Percentiles rank a stretch among this genome's conserved stretches.
Conservation (phyloP, 805 yeast species). For the Kodamaea neixiangensis region DNA sequence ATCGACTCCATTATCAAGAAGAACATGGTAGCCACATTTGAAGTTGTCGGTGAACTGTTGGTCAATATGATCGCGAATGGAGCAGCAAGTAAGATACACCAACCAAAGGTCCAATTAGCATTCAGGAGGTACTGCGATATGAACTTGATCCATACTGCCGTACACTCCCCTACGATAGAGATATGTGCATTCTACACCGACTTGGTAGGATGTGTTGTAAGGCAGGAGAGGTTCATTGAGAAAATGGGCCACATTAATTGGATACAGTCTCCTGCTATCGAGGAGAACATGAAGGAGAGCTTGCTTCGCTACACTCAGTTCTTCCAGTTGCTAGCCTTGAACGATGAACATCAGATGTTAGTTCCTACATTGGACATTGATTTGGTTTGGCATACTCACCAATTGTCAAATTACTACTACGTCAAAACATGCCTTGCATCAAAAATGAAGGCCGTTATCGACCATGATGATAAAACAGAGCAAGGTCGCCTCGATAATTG, state of each 20-base stretch:
- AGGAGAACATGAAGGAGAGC: constrained; percentile 17
- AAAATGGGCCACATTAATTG: constrained; percentile 22
- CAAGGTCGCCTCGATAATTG: constrained; percentile 17
- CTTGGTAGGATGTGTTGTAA: constrained; percentile 24
- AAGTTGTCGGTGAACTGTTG: background rate
- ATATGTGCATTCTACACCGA: constrained; percentile 18
- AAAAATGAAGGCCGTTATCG: constrained; percentile 15
- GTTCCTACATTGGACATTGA: constrained; percentile 32
- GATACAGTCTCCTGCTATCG: constrained; percentile 17
- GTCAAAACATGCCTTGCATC: constrained; percentile 13
- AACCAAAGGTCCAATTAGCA: constrained; percentile 3
- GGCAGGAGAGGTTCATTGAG: constrained; percentile 25
- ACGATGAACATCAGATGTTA: constrained; percentile 9
- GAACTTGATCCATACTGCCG: constrained; percentile 16
- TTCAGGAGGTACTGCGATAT: constrained; percentile 13
- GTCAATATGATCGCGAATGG: background rate
- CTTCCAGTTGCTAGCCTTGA: constrained; percentile 8
- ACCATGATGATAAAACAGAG: constrained; percentile 30
- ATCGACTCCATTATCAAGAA: constrained; percentile 10
- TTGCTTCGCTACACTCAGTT: constrained; percentile 21
- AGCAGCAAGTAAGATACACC: constrained; percentile 1
- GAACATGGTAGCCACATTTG: background rate
- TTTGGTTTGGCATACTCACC: constrained; percentile 32
- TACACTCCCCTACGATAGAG: background rate
- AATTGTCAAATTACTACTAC: constrained; percentile 19